phyloP scores from a whole-genome alignment of 768 basidiomycete genomes.

The Tylopilus felleus region DNA sequence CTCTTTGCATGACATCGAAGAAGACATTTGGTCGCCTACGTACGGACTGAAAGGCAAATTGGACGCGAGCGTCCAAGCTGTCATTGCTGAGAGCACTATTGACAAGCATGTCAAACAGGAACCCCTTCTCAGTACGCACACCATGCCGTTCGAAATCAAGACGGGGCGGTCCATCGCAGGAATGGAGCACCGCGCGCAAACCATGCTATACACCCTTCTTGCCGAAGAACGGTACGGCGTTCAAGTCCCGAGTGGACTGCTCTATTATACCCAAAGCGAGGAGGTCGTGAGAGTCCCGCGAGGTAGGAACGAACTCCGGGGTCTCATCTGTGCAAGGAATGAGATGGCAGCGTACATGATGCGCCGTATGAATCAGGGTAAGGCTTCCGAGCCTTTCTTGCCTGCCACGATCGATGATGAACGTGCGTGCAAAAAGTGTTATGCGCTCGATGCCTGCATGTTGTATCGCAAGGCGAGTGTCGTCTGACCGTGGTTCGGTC shows the following conservation, averaged over 20 bases:
- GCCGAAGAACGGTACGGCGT: slow-evolving; percentile 88
- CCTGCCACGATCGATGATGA: slow-evolving; percentile 86
- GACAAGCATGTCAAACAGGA: slow-evolving; percentile 17
- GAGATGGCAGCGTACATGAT: slow-evolving; percentile 78
- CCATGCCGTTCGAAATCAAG: slow-evolving; percentile 91
- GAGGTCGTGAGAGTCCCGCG: slow-evolving; percentile 82
- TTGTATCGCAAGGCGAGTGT: slow-evolving; percentile 77
- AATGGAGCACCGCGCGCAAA: slow-evolving; percentile 96
- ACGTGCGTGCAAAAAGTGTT: slow-evolving; percentile 77
- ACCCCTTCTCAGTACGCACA: slow-evolving; percentile 23
- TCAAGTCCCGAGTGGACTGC: slow-evolving; percentile 74
- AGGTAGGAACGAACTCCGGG: slow-evolving; percentile 78
- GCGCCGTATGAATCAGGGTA: slow-evolving; percentile 38
- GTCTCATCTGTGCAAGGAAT: slow-evolving; percentile 78
- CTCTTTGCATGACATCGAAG: slow-evolving; percentile 83
- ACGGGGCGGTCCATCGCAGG: slow-evolving; percentile 76
- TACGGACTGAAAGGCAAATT: slow-evolving; percentile 96
- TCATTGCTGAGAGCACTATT: slow-evolving; percentile 48
- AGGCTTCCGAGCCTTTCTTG: slow-evolving; percentile 55
- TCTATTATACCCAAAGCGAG: slow-evolving; percentile 93
- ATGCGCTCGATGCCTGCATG: slow-evolving; percentile 84
- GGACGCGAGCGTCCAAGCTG: slow-evolving; percentile 79
- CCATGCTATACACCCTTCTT: slow-evolving; percentile 92
- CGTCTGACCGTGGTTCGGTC: neutral
- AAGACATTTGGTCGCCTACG: slow-evolving; percentile 95